A percentile compares a stretch with the other conserved stretches of the same genome.
Evolutionary conservation across 164 flowering plant genomes (phyloP).

Genomic region (Warburgia ugandensis): DNA sequence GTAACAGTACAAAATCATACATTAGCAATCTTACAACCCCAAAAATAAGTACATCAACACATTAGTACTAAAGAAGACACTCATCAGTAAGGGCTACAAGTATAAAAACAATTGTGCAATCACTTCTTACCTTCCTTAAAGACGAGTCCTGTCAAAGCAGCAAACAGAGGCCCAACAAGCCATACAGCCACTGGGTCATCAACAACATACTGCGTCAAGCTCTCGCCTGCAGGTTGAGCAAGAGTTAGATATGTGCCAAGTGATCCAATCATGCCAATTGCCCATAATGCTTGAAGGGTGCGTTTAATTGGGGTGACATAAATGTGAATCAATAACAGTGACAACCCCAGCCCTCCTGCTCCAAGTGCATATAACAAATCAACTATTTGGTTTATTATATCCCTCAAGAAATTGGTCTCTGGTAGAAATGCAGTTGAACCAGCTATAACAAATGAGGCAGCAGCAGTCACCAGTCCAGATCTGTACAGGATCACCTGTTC

Average conservation of each 20-base stretch:
- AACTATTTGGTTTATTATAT: slow-evolving; percentile 30
- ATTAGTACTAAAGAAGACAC: background rate
- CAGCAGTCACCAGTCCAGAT: slow-evolving; percentile 79
- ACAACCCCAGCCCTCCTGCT: slow-evolving; percentile 76
- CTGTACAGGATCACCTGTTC: slow-evolving; percentile 73
- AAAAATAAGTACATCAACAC: background rate
- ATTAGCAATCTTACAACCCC: too few species aligned
- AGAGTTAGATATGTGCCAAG: slow-evolving; percentile 38
- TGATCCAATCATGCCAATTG: slow-evolving; percentile 68
- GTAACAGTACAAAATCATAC: too few species aligned
- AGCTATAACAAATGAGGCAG: slow-evolving; percentile 64
- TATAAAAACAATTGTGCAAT: background rate
- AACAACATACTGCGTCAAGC: slow-evolving; percentile 57
- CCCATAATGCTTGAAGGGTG: slow-evolving; percentile 90
- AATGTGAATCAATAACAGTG: slow-evolving; percentile 78
- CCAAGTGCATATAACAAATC: slow-evolving; percentile 58
- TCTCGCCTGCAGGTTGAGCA: slow-evolving; percentile 59
- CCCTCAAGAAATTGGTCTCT: slow-evolving; percentile 22
- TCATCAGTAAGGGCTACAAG: background rate
- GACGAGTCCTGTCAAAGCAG: slow-evolving; percentile 88
- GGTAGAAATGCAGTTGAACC: slow-evolving; percentile 67
- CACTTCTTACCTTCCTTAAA: slow-evolving; percentile 83
- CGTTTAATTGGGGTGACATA: slow-evolving; percentile 89
- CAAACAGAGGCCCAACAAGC: slow-evolving; percentile 95
- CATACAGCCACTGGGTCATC: slow-evolving; percentile 66